Conservation (phyloP, 1,284 basidiomycete species). For the Coniferiporia weirii region DNA sequence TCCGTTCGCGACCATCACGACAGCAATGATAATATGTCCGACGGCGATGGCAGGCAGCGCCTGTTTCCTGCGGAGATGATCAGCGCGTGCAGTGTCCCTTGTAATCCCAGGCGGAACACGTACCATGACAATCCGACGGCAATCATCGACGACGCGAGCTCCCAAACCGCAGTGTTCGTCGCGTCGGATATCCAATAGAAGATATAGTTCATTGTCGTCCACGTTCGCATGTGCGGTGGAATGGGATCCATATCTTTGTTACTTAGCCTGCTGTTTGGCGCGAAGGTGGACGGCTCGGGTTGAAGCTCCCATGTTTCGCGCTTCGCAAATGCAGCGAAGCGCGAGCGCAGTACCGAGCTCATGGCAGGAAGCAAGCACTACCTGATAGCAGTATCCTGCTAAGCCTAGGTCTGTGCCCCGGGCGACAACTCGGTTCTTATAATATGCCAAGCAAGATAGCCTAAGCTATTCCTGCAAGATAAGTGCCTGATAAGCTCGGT, state of each 20-base stretch:
- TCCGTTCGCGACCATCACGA: conserved; percentile 61
- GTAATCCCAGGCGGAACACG: conserved; percentile 5
- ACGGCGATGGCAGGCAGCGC: conserved; percentile 55
- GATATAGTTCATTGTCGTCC: conserved; percentile 57
- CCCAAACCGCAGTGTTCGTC: conserved; percentile 41
- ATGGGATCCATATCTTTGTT: conserved; percentile 76
- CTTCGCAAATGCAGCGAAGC: neutral
- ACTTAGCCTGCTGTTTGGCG: conserved; percentile 50
- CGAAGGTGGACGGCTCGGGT: conserved; percentile 46
- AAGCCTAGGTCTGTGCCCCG: too few species aligned
- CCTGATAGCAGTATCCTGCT: neutral
- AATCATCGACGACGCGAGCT: conserved; percentile 56
- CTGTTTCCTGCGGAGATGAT: neutral
- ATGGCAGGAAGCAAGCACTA: neutral
- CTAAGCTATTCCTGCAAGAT: neutral
- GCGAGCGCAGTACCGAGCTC: neutral
- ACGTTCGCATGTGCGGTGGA: conserved; percentile 50
- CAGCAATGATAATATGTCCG: conserved; percentile 53
- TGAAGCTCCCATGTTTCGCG: conserved; percentile 41
- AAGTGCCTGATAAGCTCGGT: too few species aligned
- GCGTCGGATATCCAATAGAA: conserved; percentile 67
- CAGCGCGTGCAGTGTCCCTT: neutral
- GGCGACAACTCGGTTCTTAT: too few species aligned
- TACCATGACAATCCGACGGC: conserved; percentile 62
- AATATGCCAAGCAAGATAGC: neutral